A percentile compares a stretch with the other conserved stretches of the same genome.
phyloP scores from a whole-genome alignment of 139 green algal species.

The Diplosphaera chodatii region DNA sequence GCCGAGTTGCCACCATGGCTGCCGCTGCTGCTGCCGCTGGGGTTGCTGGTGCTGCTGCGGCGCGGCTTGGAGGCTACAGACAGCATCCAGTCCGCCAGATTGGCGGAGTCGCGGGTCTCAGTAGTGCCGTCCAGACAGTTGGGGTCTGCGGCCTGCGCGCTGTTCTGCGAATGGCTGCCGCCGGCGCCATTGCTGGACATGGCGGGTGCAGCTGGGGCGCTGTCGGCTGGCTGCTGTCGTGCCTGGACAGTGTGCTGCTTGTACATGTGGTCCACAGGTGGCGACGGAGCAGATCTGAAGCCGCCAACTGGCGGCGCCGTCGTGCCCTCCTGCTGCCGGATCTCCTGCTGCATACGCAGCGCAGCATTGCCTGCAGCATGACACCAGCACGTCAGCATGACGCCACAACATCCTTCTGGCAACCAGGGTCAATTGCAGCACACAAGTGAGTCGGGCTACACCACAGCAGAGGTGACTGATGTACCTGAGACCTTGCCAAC shows the following conservation, averaged over 20 bases:
- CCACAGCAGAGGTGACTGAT: too few relatives aligned
- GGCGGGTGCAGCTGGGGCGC: too few relatives aligned
- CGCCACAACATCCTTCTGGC: too few relatives aligned
- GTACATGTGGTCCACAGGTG: neutral
- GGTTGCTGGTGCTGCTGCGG: too few relatives aligned
- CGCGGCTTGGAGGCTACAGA: neutral
- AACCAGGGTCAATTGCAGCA: too few relatives aligned
- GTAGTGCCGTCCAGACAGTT: neutral
- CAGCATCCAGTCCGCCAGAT: neutral
- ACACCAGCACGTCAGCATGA: too few relatives aligned
- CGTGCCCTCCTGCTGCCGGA: slow-evolving; percentile 12
- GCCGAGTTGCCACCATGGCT: too few relatives aligned
- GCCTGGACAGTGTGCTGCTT: neutral
- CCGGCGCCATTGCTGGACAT: too few relatives aligned
- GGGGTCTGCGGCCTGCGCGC: neutral
- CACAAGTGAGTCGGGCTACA: too few relatives aligned
- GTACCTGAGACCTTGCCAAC: slow-evolving; percentile 66
- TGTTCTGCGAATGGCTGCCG: too few relatives aligned
- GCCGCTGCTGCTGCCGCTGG: too few relatives aligned
- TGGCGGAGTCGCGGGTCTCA: neutral
- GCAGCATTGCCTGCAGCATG: slow-evolving; percentile 24
- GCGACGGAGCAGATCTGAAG: neutral
- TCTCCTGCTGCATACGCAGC: slow-evolving; percentile 32
- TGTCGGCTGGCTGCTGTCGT: neutral
- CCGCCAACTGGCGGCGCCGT: neutral